Percentiles rank a stretch among this genome's conserved stretches.
Evolutionary conservation across 2,329 filamentous ascomycete genomes (phyloP).

Genomic region (Calycina marina): DNA sequence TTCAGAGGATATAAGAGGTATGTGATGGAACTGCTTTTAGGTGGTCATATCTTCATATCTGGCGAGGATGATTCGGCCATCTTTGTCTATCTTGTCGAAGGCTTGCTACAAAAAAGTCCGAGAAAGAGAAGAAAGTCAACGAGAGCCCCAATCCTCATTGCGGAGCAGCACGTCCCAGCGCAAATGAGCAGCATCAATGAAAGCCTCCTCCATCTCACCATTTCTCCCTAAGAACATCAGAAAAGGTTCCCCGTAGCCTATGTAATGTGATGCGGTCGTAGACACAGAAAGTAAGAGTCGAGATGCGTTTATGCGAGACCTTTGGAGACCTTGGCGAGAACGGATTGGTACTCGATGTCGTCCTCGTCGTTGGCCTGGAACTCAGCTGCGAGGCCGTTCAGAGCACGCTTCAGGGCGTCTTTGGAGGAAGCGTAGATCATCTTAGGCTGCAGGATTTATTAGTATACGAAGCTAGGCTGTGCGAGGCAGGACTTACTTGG

Average conservation of each 20-base stretch:
- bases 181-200: constrained; percentile 19
- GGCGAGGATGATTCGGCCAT: too few species aligned
- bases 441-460: constrained; percentile 43
- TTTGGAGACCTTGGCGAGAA: constrained; percentile 54
- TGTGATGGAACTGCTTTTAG: too few species aligned
- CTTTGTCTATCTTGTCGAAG: too few species aligned
- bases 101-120: too few species aligned
- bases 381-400: constrained; percentile 61
- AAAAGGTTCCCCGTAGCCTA: too few species aligned
- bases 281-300: background rate
- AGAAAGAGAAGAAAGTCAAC: too few species aligned
- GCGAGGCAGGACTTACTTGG: constrained; percentile 37
- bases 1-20: too few species aligned
- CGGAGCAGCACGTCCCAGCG: too few species aligned
- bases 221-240: too few species aligned
- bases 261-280: constrained; percentile 1
- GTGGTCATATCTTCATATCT: too few species aligned
- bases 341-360: constrained; percentile 64
- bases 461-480: background rate
- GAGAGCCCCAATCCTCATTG: too few species aligned
- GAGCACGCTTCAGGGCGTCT: constrained; percentile 66
- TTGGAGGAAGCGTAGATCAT: constrained; percentile 88
- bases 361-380: constrained; percentile 74
- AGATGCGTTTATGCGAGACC: background rate
- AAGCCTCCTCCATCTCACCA: constrained; percentile 8